Evolutionary conservation across 2,329 filamentous ascomycete genomes (phyloP).

Genomic region (Atkinsonella texensis): DNA sequence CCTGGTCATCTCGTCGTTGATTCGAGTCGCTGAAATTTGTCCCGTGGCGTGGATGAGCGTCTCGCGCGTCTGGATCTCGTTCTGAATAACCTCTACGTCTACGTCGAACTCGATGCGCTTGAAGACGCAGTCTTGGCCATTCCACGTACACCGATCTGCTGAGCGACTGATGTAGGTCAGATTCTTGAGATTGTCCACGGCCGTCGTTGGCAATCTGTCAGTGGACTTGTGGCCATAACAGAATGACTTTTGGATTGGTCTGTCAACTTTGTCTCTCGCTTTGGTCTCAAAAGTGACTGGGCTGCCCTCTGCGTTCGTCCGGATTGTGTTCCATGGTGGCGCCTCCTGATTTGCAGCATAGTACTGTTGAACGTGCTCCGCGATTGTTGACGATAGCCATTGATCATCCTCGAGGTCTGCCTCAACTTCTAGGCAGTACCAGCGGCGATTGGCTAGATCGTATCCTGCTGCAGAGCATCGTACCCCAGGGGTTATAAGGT

Average conservation of each 20-base stretch:
- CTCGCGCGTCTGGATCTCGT: conserved; percentile 9
- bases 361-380: conserved; percentile 1
- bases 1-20: conserved; percentile 7
- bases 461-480: conserved; percentile 7
- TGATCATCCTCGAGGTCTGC: conserved; percentile 1
- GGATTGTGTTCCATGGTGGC: conserved; percentile 1
- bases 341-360: not conserved
- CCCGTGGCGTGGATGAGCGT: conserved; percentile 5
- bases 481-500: conserved; percentile 2
- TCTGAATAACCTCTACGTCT: conserved; percentile 7
- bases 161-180: conserved; percentile 7
- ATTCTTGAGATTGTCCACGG: conserved; percentile 5
- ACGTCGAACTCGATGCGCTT: conserved; percentile 13
- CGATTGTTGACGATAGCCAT: conserved; percentile 1
- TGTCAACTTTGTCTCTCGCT: conserved; percentile 1
- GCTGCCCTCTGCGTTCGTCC: not conserved
- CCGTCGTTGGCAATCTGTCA: conserved; percentile 8
- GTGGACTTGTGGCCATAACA: conserved; percentile 4
- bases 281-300: not conserved
- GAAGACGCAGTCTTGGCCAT: conserved; percentile 9
- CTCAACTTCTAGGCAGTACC: conserved; percentile 10
- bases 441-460: conserved; percentile 11
- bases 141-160: conserved; percentile 8
- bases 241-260: conserved; percentile 4
- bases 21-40: not conserved